Percentiles rank a stretch among this genome's conserved stretches.
phyloP scores from a whole-genome alignment of 768 basidiomycete genomes.

The Tremella mesenterica region DNA sequence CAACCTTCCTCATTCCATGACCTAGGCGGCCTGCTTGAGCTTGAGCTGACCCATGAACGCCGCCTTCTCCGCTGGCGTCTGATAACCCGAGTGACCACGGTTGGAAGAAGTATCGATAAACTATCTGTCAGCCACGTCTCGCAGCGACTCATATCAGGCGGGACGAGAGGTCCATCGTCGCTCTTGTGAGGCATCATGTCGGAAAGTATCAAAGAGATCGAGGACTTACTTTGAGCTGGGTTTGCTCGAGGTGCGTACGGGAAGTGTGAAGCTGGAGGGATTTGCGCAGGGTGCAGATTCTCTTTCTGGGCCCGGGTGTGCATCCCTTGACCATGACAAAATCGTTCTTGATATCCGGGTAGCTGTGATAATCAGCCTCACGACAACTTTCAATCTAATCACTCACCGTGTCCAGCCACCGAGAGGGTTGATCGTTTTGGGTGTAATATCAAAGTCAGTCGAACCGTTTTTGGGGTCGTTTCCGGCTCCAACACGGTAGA shows the following conservation, averaged over 20 bases:
- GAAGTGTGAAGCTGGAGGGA: slow-evolving; percentile 87
- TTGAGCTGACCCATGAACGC: slow-evolving; percentile 62
- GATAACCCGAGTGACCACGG: slow-evolving; percentile 95
- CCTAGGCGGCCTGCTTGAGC: slow-evolving; percentile 46
- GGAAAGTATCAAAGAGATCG: too few species aligned
- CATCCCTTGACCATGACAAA: slow-evolving; percentile 95
- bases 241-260: slow-evolving; percentile 85
- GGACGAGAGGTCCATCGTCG: too few species aligned
- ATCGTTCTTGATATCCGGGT: slow-evolving; percentile 98
- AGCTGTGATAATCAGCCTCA: slow-evolving; percentile 55
- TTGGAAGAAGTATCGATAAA: slow-evolving; percentile 98
- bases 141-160: not conserved
- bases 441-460: slow-evolving; percentile 75
- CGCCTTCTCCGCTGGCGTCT: slow-evolving; percentile 91
- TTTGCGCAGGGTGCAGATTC: slow-evolving; percentile 94
- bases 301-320: slow-evolving; percentile 92
- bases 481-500: slow-evolving; percentile 80
- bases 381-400: not conserved
- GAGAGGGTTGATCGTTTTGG: slow-evolving; percentile 71
- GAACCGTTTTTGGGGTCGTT: slow-evolving; percentile 73
- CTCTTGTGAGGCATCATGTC: too few species aligned
- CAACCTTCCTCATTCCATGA: too few species aligned
- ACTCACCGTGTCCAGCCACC: slow-evolving; percentile 71
- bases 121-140: slow-evolving; percentile 41
- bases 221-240: slow-evolving; percentile 59